Percentiles rank a stretch among this genome's conserved stretches.
These are phyloP conservation scores for Acorus gramineus DNA, from an alignment of 106 monocot genomes.

Conservation along the genomic window DNA sequence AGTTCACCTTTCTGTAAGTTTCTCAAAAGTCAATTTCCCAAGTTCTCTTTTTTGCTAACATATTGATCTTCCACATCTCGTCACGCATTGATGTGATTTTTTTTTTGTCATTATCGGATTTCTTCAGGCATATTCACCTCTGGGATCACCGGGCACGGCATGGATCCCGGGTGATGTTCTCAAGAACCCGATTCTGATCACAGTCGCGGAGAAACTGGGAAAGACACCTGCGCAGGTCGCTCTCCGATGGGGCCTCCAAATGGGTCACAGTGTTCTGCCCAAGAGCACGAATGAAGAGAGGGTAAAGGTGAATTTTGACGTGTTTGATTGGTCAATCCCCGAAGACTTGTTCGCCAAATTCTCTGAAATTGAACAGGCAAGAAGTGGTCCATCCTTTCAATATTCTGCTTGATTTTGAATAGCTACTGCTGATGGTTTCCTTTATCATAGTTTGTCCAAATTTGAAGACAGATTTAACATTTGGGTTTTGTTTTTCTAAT, in stretches of 20 bases:
- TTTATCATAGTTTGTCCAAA: not conserved
- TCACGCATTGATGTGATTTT: no score
- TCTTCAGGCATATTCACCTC: conserved; percentile 60
- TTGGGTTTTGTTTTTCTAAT: conserved; percentile 5
- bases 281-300: conserved; percentile 1
- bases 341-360: conserved; percentile 2
- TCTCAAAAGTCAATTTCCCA: no score
- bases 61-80: not conserved
- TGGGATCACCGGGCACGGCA: conserved; percentile 60
- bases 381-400: not conserved
- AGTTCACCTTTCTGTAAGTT: conserved; percentile 56
- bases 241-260: conserved; percentile 5
- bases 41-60: not conserved
- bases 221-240: conserved; percentile 6
- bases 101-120: not conserved
- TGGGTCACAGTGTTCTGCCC: conserved; percentile 1
- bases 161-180: conserved; percentile 32
- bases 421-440: conserved; percentile 39
- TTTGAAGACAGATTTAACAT: not conserved
- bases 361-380: conserved; percentile 4
- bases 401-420: conserved; percentile 15
- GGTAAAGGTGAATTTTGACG: not conserved
- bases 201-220: conserved; percentile 1
- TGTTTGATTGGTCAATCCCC: conserved; percentile 4
- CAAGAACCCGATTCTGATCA: not conserved